Evolutionary conservation across 371 early-diverging fungal species (phyloP).

Genomic region (Rhizopus sp.): DNA sequence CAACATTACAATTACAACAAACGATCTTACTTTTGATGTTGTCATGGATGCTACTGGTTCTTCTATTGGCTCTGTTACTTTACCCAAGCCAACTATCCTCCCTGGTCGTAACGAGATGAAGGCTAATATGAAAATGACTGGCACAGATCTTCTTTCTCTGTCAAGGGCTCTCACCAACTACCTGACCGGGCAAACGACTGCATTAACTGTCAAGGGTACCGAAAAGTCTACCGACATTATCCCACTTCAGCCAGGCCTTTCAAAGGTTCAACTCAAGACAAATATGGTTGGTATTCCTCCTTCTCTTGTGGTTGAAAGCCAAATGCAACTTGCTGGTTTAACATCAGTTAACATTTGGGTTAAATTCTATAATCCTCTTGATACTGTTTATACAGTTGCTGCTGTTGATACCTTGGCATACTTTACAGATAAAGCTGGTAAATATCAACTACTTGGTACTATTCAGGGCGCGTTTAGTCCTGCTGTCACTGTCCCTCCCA

Average conservation of each 20-base stretch:
- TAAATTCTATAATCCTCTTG: slow-evolving; percentile 51
- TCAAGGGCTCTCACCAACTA: slow-evolving; percentile 36
- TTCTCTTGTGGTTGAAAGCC: slow-evolving; percentile 27
- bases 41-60: slow-evolving; percentile 19
- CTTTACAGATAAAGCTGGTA: slow-evolving; percentile 1
- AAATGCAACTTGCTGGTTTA: slow-evolving; percentile 17
- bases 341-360: slow-evolving; percentile 23
- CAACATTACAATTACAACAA: slow-evolving; percentile 49
- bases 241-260: slow-evolving; percentile 50
- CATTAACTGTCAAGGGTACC: slow-evolving; percentile 45
- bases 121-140: slow-evolving; percentile 30
- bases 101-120: slow-evolving; percentile 28
- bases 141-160: slow-evolving; percentile 22
- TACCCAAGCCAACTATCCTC: slow-evolving; percentile 33
- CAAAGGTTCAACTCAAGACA: slow-evolving; percentile 42
- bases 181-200: slow-evolving; percentile 40
- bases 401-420: slow-evolving; percentile 6
- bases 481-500: slow-evolving; percentile 33
- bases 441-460: slow-evolving; percentile 23
- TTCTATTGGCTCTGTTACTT: slow-evolving; percentile 21
- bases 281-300: slow-evolving; percentile 41
- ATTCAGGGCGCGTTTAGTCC: slow-evolving; percentile 28
- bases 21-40: slow-evolving; percentile 39
- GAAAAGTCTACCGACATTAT: slow-evolving; percentile 37
- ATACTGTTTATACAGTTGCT: slow-evolving; percentile 42